Evolutionary conservation across 768 basidiomycete species (phyloP).

Genomic region (Tylopilus sp.): DNA sequence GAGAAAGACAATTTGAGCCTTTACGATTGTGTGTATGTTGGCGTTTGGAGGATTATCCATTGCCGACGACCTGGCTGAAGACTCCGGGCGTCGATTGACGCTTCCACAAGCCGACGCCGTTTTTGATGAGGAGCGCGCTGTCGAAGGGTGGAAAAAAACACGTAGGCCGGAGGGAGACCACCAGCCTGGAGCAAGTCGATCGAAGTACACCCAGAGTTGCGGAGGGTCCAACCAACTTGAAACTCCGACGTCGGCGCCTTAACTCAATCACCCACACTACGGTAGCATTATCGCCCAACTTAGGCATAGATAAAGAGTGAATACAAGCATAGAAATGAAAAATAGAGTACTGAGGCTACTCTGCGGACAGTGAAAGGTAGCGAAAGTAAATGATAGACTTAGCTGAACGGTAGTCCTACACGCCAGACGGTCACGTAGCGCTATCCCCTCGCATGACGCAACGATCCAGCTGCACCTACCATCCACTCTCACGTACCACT

Average conservation of each 20-base stretch:
- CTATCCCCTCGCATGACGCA: neutral
- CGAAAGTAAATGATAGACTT: neutral
- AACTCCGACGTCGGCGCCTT: slow-evolving; percentile 23
- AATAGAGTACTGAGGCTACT: neutral
- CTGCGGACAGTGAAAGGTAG: too few relatives aligned
- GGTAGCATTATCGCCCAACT: too few relatives aligned
- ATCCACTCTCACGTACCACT: neutral
- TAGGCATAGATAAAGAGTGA: neutral
- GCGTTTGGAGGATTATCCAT: slow-evolving; percentile 84
- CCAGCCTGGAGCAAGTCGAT: slow-evolving; percentile 29
- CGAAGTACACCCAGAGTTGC: slow-evolving; percentile 18
- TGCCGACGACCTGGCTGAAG: slow-evolving; percentile 72
- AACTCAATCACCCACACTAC: neutral
- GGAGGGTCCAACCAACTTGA: slow-evolving; percentile 7
- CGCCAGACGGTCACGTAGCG: neutral
- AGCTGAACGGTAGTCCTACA: neutral
- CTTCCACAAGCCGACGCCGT: slow-evolving; percentile 71
- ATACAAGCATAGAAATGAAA: too few relatives aligned
- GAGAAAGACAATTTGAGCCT: slow-evolving; percentile 96
- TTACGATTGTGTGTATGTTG: slow-evolving; percentile 90
- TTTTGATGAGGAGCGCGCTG: slow-evolving; percentile 38
- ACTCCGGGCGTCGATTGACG: slow-evolving; percentile 67
- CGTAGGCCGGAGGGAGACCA: slow-evolving; percentile 30
- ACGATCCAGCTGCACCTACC: neutral
- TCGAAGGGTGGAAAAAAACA: slow-evolving; percentile 36